Evolutionary conservation across 345 rosid genomes (phyloP), one percentile per base, ranked within the genome.

Genomic region (Eucalyptus paniculata): DNA sequence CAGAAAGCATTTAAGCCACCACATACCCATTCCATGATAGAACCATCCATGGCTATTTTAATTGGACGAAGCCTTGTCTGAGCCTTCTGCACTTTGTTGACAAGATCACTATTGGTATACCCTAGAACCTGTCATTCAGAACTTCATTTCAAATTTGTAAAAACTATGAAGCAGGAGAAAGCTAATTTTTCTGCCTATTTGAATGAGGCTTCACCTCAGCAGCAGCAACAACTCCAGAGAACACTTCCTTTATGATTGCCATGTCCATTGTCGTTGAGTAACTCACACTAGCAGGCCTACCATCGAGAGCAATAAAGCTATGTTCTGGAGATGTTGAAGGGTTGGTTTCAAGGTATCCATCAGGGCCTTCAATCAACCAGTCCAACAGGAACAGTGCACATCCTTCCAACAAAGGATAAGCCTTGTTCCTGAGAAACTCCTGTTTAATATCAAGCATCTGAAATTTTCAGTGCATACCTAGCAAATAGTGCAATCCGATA

Each of bases 311-410:
- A 50, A 92, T 93, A 88, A 98, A 98, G 92, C 88, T 88, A 92
- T 97, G 99, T 86, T 98, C 99, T 28, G 99, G 99, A 87, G 99
- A 97, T 21, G 99, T 98, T 87, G 99, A 98, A 56, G 99, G 99
- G 89, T 96, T 98, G 65, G 99, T 98, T 92, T 94, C 97, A 17
- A 98, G 96, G 94, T 92, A 96, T 88, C 96, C 96, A 10, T 94
- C 96, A 62, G 88, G 92, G 80, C 97, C 98, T 93, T 98, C 94
- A 87, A 98, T 93, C 93, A 97, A 93, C 99, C 99, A 98, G 91
- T 97, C 98, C 92, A 98, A 90, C 88, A 98, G 93, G 95, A 98
- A 97, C 53, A 87, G 49, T 6, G 94, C 85, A 86, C 99, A 98
- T 89, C 99, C 99, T 95, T 96, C 97, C 94, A 98, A 87, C 93